These are phyloP conservation scores for Cicer bijugum DNA, from an alignment of 306 rosid species.

Conservation along the genomic window DNA sequence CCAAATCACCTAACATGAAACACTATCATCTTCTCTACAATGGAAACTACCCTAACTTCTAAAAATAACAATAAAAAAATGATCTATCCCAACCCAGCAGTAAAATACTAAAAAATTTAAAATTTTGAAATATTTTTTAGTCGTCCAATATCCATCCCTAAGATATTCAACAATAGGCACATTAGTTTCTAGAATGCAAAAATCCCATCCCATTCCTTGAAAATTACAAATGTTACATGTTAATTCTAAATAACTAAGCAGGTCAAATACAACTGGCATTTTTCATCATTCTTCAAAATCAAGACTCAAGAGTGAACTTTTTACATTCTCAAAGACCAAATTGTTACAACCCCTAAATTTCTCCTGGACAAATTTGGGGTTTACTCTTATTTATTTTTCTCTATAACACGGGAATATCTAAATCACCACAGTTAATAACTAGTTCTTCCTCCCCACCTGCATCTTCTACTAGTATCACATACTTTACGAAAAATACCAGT, in stretches of 20 bases:
- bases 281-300: neutral
- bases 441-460: too few relatives aligned
- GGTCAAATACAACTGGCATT: neutral
- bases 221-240: neutral
- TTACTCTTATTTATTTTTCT: too few relatives aligned
- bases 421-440: too few relatives aligned
- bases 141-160: neutral
- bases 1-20: neutral
- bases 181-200: constrained; percentile 23
- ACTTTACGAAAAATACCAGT: too few relatives aligned
- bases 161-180: neutral
- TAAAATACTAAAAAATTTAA: neutral
- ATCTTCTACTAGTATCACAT: too few relatives aligned
- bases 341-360: too few relatives aligned
- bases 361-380: too few relatives aligned
- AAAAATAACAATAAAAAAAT: neutral
- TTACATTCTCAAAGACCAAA: too few relatives aligned
- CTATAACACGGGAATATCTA: too few relatives aligned
- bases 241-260: neutral
- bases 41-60: neutral
- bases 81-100: neutral
- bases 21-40: neutral
- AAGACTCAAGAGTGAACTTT: neutral
- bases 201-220: neutral
- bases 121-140: neutral